Base-by-base conservation (phyloP, 2,329 filamentous ascomycete genomes). In the Fusarium bactridioides region DNA sequence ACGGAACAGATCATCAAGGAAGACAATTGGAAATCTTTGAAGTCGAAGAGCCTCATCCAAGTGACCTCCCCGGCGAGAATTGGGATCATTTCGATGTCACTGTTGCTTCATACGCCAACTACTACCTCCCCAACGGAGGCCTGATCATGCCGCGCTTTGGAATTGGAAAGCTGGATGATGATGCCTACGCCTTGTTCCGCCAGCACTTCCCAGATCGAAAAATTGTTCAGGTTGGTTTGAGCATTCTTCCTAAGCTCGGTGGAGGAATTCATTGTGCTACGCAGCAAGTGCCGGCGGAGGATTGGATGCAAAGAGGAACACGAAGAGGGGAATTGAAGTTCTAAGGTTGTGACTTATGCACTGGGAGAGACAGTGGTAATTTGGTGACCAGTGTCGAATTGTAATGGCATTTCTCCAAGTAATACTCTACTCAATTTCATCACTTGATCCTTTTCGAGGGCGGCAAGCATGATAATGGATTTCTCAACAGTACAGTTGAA, bases 261-360 rank as follows among this genome's bases (percentile, higher is more conserved):
- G 78, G 76, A 16, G 78, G 77, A 3, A 74, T 79, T 64, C 78
- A 79, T 47, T 79, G 76, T 53, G 65, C 76, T 15, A 78, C 77
- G 3, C 78, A 79, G 48, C 74, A 79, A 27, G 58, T 79, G 23
- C 76, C 75, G 10, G 21, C 9, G 11, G 54, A 35, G 19, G 12
- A 18, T 19, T n/a, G 10, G 15, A 15, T 58, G 21, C 13, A 23
- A 18, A 31, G 19, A 10, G 4, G 23, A 11, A 16, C 40, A 41
- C 21, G n/a, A 38, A 41, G 13, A 6, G 16, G 48, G 23, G 31
- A 53, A 21, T 21, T 27, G 13, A 27, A 35, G n/a, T 27, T 37
- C 23, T 53, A 37, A 37, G 16, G 23, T 15, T 7, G 19, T 18
- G 19, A 37, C 18, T 53, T 25, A 16, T 25, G 18, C 10, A 53